These are phyloP conservation scores for Trametes punicea DNA, from an alignment of 768 basidiomycete genomes.

Conservation along the genomic window DNA sequence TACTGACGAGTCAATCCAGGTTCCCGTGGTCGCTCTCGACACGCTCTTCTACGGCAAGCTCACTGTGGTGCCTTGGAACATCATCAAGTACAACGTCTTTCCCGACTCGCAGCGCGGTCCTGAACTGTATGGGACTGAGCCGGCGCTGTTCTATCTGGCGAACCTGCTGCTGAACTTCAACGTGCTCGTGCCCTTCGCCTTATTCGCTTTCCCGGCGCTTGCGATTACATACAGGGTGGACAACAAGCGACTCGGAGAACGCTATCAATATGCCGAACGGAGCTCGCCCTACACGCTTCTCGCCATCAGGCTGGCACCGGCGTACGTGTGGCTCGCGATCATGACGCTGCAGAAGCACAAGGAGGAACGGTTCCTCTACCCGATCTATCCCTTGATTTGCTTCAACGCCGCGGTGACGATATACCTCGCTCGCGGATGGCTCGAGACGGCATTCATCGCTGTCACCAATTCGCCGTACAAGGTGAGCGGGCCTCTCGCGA, in stretches of 20 bases:
- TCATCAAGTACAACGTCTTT: slow-evolving; percentile 91
- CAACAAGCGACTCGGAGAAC: slow-evolving; percentile 65
- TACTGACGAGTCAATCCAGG: slow-evolving; percentile 40
- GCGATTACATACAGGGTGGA: slow-evolving; percentile 72
- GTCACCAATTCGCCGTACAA: slow-evolving; percentile 81
- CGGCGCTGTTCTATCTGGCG: slow-evolving; percentile 79
- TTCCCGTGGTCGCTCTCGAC: slow-evolving; percentile 83
- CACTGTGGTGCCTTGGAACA: slow-evolving; percentile 87
- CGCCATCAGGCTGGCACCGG: slow-evolving; percentile 72
- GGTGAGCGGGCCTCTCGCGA: slow-evolving; percentile 44
- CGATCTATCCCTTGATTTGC: slow-evolving; percentile 85
- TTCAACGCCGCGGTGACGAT: slow-evolving; percentile 92
- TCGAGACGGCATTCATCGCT: slow-evolving; percentile 72
- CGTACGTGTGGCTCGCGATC: slow-evolving; percentile 89
- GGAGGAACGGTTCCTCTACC: slow-evolving; percentile 99
- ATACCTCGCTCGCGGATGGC: slow-evolving; percentile 83
- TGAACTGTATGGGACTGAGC: slow-evolving; percentile 89
- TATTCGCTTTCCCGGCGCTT: slow-evolving; percentile 77
- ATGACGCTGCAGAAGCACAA: slow-evolving; percentile 86
- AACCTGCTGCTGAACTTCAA: slow-evolving; percentile 97
- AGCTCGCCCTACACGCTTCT: slow-evolving; percentile 81
- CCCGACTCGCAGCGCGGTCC: slow-evolving; percentile 76
- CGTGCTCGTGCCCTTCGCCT: slow-evolving; percentile 72
- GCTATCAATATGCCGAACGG: slow-evolving; percentile 47
- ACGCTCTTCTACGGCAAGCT: slow-evolving; percentile 81